A percentile compares a stretch with the other conserved stretches of the same genome.
phyloP scores from a whole-genome alignment of 2,329 filamentous ascomycete species.

The Mycosphaerella arachidis region DNA sequence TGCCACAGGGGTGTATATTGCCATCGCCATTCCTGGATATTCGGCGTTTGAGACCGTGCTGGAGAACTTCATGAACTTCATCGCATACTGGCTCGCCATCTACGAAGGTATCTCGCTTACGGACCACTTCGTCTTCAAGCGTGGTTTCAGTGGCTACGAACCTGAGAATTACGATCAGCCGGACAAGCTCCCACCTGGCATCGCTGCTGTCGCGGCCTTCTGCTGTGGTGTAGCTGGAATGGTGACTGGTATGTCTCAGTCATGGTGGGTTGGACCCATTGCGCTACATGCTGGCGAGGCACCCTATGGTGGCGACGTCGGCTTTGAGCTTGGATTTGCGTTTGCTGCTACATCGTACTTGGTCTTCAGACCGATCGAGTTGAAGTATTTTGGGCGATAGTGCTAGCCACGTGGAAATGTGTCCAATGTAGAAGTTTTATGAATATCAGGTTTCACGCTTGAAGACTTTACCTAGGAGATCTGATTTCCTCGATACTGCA shows the following conservation, averaged over 20 bases:
- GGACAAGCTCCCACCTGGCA: slow-evolving; percentile 56
- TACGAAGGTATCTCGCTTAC: slow-evolving; percentile 62
- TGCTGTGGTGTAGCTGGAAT: slow-evolving; percentile 61
- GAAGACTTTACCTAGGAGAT: not conserved
- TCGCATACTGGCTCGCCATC: slow-evolving; percentile 69
- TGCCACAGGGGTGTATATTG: slow-evolving; percentile 60
- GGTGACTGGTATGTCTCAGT: slow-evolving; percentile 65
- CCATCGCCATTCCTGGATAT: slow-evolving; percentile 67
- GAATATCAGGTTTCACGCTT: not conserved
- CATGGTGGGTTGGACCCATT: slow-evolving; percentile 65
- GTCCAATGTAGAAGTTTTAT: not conserved
- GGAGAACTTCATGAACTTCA: slow-evolving; percentile 61
- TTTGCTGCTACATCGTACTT: slow-evolving; percentile 54
- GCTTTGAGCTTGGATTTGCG: slow-evolving; percentile 62
- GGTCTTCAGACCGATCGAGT: slow-evolving; percentile 48
- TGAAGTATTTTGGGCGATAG: slow-evolving; percentile 35
- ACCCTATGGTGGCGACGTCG: slow-evolving; percentile 54
- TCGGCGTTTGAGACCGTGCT: slow-evolving; percentile 59
- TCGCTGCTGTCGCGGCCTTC: slow-evolving; percentile 62
- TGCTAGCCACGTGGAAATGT: not conserved
- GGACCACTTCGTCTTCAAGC: slow-evolving; percentile 66
- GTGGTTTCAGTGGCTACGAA: slow-evolving; percentile 57
- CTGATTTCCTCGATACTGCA: too few species aligned
- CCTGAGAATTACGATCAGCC: slow-evolving; percentile 56
- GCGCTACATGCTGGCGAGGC: slow-evolving; percentile 54